Evolutionary conservation across 2,329 filamentous ascomycete genomes (phyloP), one percentile per base, ranked within the genome.

Genomic region (Alternaria viburni): DNA sequence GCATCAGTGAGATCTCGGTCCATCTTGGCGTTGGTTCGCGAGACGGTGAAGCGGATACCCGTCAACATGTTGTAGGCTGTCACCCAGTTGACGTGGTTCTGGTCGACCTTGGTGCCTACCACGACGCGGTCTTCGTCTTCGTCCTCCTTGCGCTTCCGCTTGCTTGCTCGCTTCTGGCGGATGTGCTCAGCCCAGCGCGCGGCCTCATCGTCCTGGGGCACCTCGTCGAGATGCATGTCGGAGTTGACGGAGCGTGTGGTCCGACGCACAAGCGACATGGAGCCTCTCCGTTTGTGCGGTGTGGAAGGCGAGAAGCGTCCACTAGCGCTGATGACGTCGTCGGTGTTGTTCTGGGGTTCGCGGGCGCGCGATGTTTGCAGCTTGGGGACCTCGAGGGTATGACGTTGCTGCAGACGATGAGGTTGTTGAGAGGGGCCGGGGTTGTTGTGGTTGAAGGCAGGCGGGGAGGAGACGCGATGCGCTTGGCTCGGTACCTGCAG

Each of bases 31-130:
- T 99, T 98, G 60, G 94, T 97, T 74, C 96, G 88, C 67, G 94
- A 98, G 25, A 99, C 96, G 46, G 93, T 94, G 74, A 98, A 97
- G 59, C 96, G 93, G 78, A 99, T 99, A 67, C 96, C 96, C 43
- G 96, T 99, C 83, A 99, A 87, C 96, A 99, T 99, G 81, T 99
- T 99, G 84, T 99, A 99, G 62, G 96, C 96, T 2, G 93, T 97
- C 47, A 97, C 93, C 90, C 92, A 99, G 80, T 98, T 98, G 70
- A 93, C 92, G 80, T 99, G 96, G 74, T 93, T 92, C 83, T 98
- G 94, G 78, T 99, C 96, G 56, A 99, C 96, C 83, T 97, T 98
- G 62, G 93, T 99, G 63, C 96, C 96, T 17, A 99, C 94, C 30
- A 98, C 87, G 10, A 99, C 95, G 26, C 87, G 82, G 66, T 94